Evolutionary conservation across 139 green algal species (phyloP), one percentile per base, ranked within the genome.

Genomic region (Chlamydomonas sphaeroides): DNA sequence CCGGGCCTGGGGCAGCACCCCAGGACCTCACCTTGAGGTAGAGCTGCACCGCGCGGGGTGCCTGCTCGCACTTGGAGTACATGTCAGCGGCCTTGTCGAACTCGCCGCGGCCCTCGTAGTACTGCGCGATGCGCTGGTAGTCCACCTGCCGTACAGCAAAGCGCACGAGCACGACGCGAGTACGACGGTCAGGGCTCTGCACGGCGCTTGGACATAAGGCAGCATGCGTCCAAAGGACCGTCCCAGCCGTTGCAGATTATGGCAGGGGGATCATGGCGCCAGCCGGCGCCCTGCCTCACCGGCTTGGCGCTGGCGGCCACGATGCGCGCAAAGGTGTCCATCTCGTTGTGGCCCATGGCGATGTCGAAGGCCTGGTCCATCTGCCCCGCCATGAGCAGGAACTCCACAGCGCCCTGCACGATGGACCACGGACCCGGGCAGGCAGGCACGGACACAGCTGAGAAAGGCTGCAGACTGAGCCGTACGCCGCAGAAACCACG

Each of bases 301-400:
- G 63, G 77, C 77, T 82, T 82, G 32, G 75, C 38, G 51, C 59
- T 86, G 49, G 75, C 85, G 35, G 79, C 76, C 51, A 92, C 85
- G 66, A 91, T 88, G 61, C 81, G 68, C 7, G 89, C 91, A 86
- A 93, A 95, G 18, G 89, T 84, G 82, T 96, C 93, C 91, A 96
- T 93, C 48, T 88, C 67, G 65, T 91, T 86, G 80, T 94, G 88
- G 2, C 71, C 75, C 84, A 90, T 79, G 35, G 93, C 93, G n/a
- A 94, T 68, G 71, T 95, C 89, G 85, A 94, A 94, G 7, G 93
- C 93, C 79, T 95, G 91, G 75, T 95, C 90, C 65, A 90, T 83
- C 75, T 92, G 83, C 25, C 83, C 76, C 33, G 91, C 87, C 53
- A 95, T 57, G 33, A 94, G 83, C 66, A 95, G 87, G 86, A 95